Base-by-base conservation (phyloP, 176 grass and related monocot genomes). In the Neostapfia colusana region DNA sequence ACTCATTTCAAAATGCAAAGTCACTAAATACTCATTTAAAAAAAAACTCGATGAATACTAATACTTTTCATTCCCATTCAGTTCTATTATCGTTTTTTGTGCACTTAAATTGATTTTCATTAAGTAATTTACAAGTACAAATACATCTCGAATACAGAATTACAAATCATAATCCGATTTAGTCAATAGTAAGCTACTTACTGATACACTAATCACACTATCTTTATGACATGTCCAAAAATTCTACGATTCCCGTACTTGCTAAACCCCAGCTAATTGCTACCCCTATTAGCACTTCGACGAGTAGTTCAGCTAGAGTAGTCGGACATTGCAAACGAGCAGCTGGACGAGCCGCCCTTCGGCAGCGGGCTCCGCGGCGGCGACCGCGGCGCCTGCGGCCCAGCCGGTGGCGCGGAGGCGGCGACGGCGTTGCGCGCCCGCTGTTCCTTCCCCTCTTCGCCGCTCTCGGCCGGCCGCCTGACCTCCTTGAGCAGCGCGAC, bases 311-410 rank as follows among this genome's bases (percentile, higher is more conserved):
- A 97, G 74, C 80, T 70, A 0, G 95, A 99, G 73, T 92, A 92
- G 57, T 99, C 87, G 13, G 89, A 97, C 94, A 97, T 86, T 58
- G 86, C 94, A 44, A 97, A 97, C 7, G 94, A 92, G 75, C 89
- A 93, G 76, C 79, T 91, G 8, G 86, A 92, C 42, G 94, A 93
- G 6, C 80, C 91, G 12, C 80, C 94, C 42, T 81, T 84, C 14
- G 84, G 67, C 58, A 67, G 39, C 46, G 73, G 7, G 40, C 45
- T 87, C 39, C 72, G 50, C 8, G 40, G 77, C 8, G 83, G 85
- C 25, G 86, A 78, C 3, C 77, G 73, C 57, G 46, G 74, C 61
- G 26, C 63, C 56, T 53, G 69, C 56, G 35, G 73, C 55, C 11
- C 67, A 6, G 5, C 58, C 40, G 40, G 35, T 34, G 63, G 41